These are phyloP conservation scores for Syzygium jambos DNA, from an alignment of 345 rosid genomes.

Conservation along the genomic window DNA sequence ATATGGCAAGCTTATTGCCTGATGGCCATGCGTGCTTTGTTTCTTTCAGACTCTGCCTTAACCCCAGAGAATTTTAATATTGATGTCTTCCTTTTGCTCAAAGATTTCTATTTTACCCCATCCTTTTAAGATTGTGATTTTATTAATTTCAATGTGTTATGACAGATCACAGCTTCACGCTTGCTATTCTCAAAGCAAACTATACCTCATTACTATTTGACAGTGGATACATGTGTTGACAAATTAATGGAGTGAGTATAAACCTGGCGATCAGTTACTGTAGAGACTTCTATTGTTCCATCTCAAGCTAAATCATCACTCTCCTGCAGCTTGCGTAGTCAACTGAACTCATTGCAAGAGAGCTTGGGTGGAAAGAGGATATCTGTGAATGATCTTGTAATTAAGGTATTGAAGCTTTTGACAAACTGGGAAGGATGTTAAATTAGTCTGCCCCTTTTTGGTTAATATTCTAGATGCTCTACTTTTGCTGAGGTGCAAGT, in stretches of 20 bases:
- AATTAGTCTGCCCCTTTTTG: neutral
- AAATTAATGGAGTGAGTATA: slow-evolving; percentile 70
- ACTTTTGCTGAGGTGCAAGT: neutral
- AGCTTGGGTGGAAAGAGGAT: slow-evolving; percentile 87
- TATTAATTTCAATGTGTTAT: neutral
- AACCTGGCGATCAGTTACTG: neutral
- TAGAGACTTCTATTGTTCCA: neutral
- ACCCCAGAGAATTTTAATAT: neutral
- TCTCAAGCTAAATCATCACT: slow-evolving; percentile 5
- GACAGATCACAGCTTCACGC: slow-evolving; percentile 90
- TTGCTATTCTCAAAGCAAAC: slow-evolving; percentile 90
- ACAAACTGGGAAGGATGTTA: neutral
- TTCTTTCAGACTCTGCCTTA: neutral
- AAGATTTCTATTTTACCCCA: neutral
- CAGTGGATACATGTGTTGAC: slow-evolving; percentile 92
- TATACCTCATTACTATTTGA: slow-evolving; percentile 92
- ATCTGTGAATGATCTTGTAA: slow-evolving; percentile 93
- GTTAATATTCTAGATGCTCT: neutral
- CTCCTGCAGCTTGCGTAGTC: slow-evolving; percentile 58
- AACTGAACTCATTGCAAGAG: slow-evolving; percentile 79
- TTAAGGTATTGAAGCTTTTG: slow-evolving; percentile 50
- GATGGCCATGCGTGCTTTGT: neutral
- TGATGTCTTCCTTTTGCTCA: neutral
- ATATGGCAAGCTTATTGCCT: neutral
- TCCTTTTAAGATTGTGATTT: neutral